phyloP scores from a whole-genome alignment of 768 basidiomycete species.

The Crassisporium funariophilum region DNA sequence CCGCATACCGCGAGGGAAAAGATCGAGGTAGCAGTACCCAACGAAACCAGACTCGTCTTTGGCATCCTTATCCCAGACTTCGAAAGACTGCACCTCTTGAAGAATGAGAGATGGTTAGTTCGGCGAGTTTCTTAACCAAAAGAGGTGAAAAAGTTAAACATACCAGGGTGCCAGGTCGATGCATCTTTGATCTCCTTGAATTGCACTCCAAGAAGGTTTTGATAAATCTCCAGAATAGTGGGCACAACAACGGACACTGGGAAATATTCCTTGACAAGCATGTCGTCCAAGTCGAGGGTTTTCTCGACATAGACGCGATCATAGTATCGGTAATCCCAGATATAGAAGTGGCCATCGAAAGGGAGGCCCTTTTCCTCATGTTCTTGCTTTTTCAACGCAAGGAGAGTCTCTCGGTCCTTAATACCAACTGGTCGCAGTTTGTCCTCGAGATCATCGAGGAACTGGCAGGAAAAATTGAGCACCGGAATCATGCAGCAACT shows the following conservation, averaged over 20 bases:
- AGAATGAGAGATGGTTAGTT: constrained; percentile 4
- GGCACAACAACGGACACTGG: constrained; percentile 84
- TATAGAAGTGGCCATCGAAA: constrained; percentile 72
- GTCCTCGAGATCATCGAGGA: constrained; percentile 73
- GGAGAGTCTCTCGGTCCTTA: constrained; percentile 66
- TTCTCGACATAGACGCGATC: constrained; percentile 69
- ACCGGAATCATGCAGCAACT: background rate
- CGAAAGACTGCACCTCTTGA: constrained; percentile 78
- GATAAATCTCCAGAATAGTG: constrained; percentile 81
- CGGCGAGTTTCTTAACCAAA: background rate
- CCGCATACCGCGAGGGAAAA: constrained; percentile 74
- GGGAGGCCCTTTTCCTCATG: constrained; percentile 58
- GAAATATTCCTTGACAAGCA: constrained; percentile 86
- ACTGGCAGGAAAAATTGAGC: constrained; percentile 41
- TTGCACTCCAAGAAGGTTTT: constrained; percentile 74
- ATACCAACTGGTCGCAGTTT: constrained; percentile 74
- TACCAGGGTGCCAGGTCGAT: constrained; percentile 80
- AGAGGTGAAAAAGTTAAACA: constrained; percentile 7
- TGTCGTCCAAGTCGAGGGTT: constrained; percentile 71
- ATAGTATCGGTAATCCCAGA: constrained; percentile 86
- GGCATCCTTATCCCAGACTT: constrained; percentile 82
- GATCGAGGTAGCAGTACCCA: constrained; percentile 86
- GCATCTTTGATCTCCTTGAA: constrained; percentile 63
- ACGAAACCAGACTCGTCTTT: constrained; percentile 72
- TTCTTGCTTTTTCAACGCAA: constrained; percentile 77